Evolutionary conservation across 306 rosid genomes (phyloP), one percentile per base, ranked within the genome.

Genomic region (Mimosa pudica): DNA sequence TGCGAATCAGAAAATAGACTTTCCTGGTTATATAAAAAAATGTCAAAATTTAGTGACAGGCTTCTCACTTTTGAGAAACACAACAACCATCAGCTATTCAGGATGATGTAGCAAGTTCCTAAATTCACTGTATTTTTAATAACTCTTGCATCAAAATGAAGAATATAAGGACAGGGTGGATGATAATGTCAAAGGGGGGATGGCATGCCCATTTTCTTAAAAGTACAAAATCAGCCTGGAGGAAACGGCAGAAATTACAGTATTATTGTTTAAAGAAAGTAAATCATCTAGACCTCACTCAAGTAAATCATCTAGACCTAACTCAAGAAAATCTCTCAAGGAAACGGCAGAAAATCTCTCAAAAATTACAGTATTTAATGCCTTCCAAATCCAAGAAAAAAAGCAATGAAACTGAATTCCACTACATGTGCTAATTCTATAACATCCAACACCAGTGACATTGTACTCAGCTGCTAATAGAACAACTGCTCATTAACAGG

Each of bases 1-100:
- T 86, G 84, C 30, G 30, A 24, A 24, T 95, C 99, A 47, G 98
- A 91, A 85, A 93, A 95, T 72, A 95, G 88, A 92, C 87, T 95
- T 70, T 85, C 98, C 99, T 95, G 85, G 49, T 82, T 65, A 54
- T 24, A 24, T 24, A 17, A 83, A 83, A 65, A 79, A 24, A 24
- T 24, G 30, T 24, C 30, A 24, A 24, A 24, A 86, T 70, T 75
- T 61, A 10, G 68, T 75, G 64, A 80, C 44, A 51, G 44, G 35
- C 69, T 45, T 66, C 57, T 71, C 54, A 1, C 51, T 38, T 72
- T 44, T 61, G 48, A 32, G 35, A 67, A 66, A 64, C 60, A 45
- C 46, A 77, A 60, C 62, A 54, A 45, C 46, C 61, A 54, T 57
- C 71, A 64, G 55, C 76, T 76, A 42, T 65, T 75, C 48, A 64